Percentiles rank a stretch among this genome's conserved stretches.
Conservation (phyloP, 2,329 filamentous ascomycete species). For the Beauveria bassiana region DNA sequence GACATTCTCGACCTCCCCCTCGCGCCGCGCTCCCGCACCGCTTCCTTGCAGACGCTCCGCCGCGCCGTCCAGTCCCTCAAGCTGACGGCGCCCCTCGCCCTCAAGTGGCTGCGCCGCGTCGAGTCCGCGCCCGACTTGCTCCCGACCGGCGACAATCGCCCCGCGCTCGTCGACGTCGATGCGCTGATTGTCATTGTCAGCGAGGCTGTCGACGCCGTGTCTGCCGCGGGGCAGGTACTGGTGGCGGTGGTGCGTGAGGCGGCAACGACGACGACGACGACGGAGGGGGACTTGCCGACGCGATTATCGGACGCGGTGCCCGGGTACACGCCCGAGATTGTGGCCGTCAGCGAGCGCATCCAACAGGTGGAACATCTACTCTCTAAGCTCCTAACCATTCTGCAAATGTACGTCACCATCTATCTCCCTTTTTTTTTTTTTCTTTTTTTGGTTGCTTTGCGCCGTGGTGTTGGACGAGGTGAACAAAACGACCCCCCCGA, state of each 20-base stretch:
- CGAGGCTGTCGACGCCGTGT: constrained; percentile 14
- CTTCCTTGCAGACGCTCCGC: constrained; percentile 1
- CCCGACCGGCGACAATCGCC: neutral
- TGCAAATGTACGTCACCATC: constrained; percentile 10
- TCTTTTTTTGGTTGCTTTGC: too few species aligned
- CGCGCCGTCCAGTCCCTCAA: constrained; percentile 11
- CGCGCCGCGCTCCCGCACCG: neutral
- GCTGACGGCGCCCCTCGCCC: constrained; percentile 14
- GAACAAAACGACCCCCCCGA: too few species aligned
- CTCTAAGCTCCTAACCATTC: constrained; percentile 13
- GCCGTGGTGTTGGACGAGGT: too few species aligned
- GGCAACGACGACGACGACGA: neutral
- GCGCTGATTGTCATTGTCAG: constrained; percentile 14
- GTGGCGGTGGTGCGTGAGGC: constrained; percentile 9
- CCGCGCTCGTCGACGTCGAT: constrained; percentile 14
- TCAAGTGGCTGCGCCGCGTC: constrained; percentile 14
- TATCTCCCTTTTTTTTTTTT: too few species aligned
- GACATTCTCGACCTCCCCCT: constrained; percentile 9
- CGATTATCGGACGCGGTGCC: neutral
- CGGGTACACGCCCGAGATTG: neutral
- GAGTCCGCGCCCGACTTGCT: constrained; percentile 5
- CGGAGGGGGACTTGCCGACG: neutral
- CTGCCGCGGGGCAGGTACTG: constrained; percentile 13
- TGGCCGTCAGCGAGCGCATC: constrained; percentile 13
- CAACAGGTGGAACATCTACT: constrained; percentile 12